Conservation (phyloP, 352 stramenopile species). For the Globisporangium okanoganense region DNA sequence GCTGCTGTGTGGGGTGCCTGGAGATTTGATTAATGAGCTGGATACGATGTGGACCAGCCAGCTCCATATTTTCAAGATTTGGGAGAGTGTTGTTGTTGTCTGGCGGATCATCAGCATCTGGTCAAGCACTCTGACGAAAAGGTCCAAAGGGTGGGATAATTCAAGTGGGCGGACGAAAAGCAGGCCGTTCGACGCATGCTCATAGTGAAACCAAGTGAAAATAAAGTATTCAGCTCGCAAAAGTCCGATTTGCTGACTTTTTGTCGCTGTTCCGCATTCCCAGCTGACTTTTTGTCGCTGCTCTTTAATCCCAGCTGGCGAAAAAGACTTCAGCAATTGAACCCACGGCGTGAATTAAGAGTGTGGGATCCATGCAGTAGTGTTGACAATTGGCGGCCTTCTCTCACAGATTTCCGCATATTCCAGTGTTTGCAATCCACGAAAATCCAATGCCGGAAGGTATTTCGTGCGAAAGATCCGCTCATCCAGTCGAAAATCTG, state of each 20-base stretch:
- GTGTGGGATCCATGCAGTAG: too few species aligned
- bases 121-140: background rate
- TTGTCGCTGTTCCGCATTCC: constrained; percentile 1
- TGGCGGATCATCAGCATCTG: background rate
- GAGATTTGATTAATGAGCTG: constrained; percentile 13
- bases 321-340: constrained; percentile 1
- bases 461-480: background rate
- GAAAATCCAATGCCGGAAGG: background rate
- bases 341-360: background rate
- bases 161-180: background rate
- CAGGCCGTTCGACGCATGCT: background rate
- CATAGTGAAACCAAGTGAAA: constrained; percentile 12
- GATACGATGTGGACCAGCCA: background rate
- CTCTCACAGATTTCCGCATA: background rate
- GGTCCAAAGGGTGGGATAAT: background rate
- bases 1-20: background rate
- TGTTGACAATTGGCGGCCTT: background rate
- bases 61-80: background rate
- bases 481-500: background rate
- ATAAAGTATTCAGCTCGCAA: constrained; percentile 1
- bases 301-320: too few species aligned
- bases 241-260: constrained; percentile 1
- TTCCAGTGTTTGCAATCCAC: background rate
- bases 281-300: too few species aligned
- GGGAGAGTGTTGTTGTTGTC: too few species aligned